Conservation (phyloP, 768 basidiomycete species). For the Macrolepiota fuliginosa region DNA sequence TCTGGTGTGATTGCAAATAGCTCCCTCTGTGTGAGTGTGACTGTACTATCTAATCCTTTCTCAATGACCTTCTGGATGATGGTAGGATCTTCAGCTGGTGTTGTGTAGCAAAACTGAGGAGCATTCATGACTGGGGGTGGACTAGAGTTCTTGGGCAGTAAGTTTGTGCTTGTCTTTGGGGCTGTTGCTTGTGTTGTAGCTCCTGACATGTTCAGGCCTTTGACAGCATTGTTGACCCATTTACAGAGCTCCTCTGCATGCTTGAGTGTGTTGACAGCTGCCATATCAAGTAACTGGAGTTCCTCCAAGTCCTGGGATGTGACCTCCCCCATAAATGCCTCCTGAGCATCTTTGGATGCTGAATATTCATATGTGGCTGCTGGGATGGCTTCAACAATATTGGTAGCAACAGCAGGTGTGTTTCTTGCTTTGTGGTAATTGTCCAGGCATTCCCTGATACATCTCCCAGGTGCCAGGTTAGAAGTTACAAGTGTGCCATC, state of each 20-base stretch:
- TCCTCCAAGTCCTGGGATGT: neutral
- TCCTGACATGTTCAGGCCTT: neutral
- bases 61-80: slow-evolving; percentile 8
- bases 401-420: neutral
- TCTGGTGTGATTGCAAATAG: slow-evolving; percentile 16
- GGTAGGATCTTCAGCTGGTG: slow-evolving; percentile 15
- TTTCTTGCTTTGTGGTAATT: neutral
- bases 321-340: neutral
- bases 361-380: neutral
- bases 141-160: too few relatives aligned
- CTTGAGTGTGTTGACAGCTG: neutral
- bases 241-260: neutral
- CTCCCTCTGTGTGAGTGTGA: slow-evolving; percentile 17
- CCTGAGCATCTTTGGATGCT: neutral
- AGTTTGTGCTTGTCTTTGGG: too few relatives aligned
- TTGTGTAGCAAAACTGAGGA: slow-evolving; percentile 14
- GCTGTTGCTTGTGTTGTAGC: neutral
- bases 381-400: slow-evolving; percentile 1
- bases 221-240: neutral
- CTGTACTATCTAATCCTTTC: slow-evolving; percentile 10
- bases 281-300: neutral
- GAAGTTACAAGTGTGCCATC: neutral
- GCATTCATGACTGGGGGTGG: too few relatives aligned
- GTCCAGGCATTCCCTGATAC: neutral
- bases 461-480: neutral